Base-by-base conservation (phyloP, 1,284 basidiomycete genomes). In the Cutaneotrichosporon sp. region DNA sequence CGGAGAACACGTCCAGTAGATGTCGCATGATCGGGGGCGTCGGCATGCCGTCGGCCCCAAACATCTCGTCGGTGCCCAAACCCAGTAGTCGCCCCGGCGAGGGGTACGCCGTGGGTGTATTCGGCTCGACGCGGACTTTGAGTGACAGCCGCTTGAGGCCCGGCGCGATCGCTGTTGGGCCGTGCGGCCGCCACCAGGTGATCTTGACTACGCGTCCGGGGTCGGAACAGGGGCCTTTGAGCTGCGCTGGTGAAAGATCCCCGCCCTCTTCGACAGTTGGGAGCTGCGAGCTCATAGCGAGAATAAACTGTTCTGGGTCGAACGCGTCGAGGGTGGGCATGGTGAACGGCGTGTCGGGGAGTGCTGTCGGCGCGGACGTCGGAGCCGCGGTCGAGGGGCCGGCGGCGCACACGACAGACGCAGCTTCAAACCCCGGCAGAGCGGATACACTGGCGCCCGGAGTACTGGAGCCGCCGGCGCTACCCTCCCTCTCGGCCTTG, bases 141-240 rank as follows among this genome's bases (percentile, higher is more conserved):
- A 67, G 52, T 1, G 59, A 62, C 30, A 67, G 62, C 30, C 57
- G 54, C 47, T 65, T 63, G 15, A 67, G 50, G 4, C 65, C 63
- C 13, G 55, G 55, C 14, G 54, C 54, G 20, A 67, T 67, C 12
- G 65, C 65, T 5, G 65, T 67, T 36, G 61, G 58, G 8, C 65
- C 65, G 46, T 67, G 65, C 3, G 65, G 65, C 46, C 65, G 55
- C 63, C 63, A 67, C 65, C 65, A 67, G 10, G 63, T 62, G 22
- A 67, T 45, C 47, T 65, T 67, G 38, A 65, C 61, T 3, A 65
- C 52, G 39, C 60, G 62, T 13, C 54, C 58, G 12, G 41, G 7
- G 10, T 33, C 34, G 49, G 41, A 22, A n/a, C 14, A 8, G 33
- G 17, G 39, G 30, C 12, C 14, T 21, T 10, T 3, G 21, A 20